phyloP scores from a whole-genome alignment of 257 asterid genomes.

The Solanum arcanum region DNA sequence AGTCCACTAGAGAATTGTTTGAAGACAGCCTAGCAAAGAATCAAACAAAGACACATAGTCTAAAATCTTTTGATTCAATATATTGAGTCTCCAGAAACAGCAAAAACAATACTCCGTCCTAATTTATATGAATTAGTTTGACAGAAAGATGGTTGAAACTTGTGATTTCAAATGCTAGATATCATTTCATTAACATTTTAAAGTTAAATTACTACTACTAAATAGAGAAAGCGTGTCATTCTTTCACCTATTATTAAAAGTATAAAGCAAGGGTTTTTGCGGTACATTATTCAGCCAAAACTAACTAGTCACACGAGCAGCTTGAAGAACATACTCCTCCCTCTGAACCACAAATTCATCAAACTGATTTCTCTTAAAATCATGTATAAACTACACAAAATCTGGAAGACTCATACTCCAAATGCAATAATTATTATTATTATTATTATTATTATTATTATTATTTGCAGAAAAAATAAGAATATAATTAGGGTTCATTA shows the following conservation, averaged over 20 bases:
- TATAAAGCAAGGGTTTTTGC: not conserved
- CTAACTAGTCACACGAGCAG: not conserved
- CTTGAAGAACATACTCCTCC: not conserved
- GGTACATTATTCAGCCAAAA: not conserved
- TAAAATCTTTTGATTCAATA: not conserved
- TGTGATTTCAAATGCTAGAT: no score
- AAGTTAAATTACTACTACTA: no score
- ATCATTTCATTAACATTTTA: no score
- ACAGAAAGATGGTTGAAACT: no score
- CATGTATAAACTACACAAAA: not conserved
- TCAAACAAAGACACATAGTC: not conserved
- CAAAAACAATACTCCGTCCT: not conserved
- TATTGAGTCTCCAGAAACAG: not conserved
- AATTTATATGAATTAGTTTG: no score
- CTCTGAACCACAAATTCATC: not conserved
- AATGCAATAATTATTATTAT: not conserved
- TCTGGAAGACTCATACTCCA: not conserved
- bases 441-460: no score
- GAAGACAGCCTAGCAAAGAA: constrained; percentile 43
- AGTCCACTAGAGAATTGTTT: constrained; percentile 47
- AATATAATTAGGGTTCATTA: not conserved
- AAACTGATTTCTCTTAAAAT: not conserved
- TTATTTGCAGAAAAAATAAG: not conserved
- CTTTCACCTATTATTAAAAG: not conserved
- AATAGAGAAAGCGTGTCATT: no score